These are phyloP conservation scores for Lepidium sativum DNA, from an alignment of 345 rosid species.

Conservation along the genomic window DNA sequence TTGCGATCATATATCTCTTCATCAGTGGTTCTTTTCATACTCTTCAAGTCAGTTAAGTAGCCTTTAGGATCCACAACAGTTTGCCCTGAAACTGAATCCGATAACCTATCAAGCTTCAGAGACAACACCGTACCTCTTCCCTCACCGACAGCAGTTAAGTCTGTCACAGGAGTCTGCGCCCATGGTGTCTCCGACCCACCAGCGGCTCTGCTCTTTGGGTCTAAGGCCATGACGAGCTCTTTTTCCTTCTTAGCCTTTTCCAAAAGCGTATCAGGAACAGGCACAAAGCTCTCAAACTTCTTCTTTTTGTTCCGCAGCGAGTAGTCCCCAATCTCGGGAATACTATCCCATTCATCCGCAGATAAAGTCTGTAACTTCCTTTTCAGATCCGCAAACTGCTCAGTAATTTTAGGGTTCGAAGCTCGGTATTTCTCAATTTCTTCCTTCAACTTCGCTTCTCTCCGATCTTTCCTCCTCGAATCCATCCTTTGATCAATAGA, in stretches of 20 bases:
- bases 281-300: slow-evolving; percentile 90
- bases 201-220: slow-evolving; percentile 74
- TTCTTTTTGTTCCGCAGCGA: slow-evolving; percentile 80
- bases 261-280: slow-evolving; percentile 74
- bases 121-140: slow-evolving; percentile 95
- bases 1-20: slow-evolving; percentile 89
- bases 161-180: slow-evolving; percentile 78
- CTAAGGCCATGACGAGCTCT: slow-evolving; percentile 92
- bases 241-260: slow-evolving; percentile 94
- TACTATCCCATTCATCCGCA: slow-evolving; percentile 77
- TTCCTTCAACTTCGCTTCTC: slow-evolving; percentile 78
- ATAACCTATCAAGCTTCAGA: slow-evolving; percentile 76
- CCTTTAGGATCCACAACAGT: slow-evolving; percentile 97
- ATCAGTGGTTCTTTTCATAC: slow-evolving; percentile 94
- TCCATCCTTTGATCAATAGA: slow-evolving; percentile 85
- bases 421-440: slow-evolving; percentile 90
- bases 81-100: slow-evolving; percentile 76
- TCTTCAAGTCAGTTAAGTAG: slow-evolving; percentile 81
- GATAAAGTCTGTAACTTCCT: slow-evolving; percentile 64
- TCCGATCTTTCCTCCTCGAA: slow-evolving; percentile 74
- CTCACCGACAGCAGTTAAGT: slow-evolving; percentile 90
- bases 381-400: slow-evolving; percentile 92
- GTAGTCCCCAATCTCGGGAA: slow-evolving; percentile 88
- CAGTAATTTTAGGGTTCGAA: slow-evolving; percentile 85
- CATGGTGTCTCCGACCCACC: slow-evolving; percentile 89